Conservation (phyloP, 2,329 filamentous ascomycete species). For the Epichloe glyceriae region DNA sequence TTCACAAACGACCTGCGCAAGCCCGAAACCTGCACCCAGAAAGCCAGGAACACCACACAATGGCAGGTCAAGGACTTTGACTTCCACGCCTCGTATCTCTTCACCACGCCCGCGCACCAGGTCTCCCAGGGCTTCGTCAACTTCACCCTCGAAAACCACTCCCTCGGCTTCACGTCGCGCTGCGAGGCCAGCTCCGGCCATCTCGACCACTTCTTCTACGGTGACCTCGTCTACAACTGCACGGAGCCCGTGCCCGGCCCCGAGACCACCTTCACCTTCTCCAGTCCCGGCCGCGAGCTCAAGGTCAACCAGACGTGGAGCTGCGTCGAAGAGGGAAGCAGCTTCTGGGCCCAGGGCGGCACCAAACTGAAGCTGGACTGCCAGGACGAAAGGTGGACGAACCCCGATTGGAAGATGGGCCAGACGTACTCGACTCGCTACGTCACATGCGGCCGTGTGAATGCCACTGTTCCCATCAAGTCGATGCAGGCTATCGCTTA, state of each 20-base stretch:
- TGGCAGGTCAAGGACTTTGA: slow-evolving; percentile 33
- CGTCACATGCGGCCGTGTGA: slow-evolving; percentile 16
- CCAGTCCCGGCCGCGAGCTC: slow-evolving; percentile 22
- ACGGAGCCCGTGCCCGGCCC: slow-evolving; percentile 14
- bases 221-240: slow-evolving; percentile 31
- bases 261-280: slow-evolving; percentile 30
- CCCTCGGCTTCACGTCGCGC: slow-evolving; percentile 20
- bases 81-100: slow-evolving; percentile 35
- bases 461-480: slow-evolving; percentile 14
- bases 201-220: slow-evolving; percentile 38
- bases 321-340: slow-evolving; percentile 27
- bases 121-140: slow-evolving; percentile 32
- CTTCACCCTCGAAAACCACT: slow-evolving; percentile 37
- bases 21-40: slow-evolving; percentile 10
- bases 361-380: slow-evolving; percentile 17
- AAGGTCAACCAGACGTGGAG: slow-evolving; percentile 36
- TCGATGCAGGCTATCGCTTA: slow-evolving; percentile 16
- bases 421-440: slow-evolving; percentile 19
- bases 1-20: slow-evolving; percentile 3
- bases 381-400: slow-evolving; percentile 15
- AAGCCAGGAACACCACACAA: slow-evolving; percentile 9
- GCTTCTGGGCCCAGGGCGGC: slow-evolving; percentile 17
- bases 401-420: slow-evolving; percentile 19
- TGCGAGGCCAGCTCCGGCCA: slow-evolving; percentile 30
- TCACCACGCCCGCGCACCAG: slow-evolving; percentile 38